Percentiles rank a stretch among this genome's conserved stretches.
Evolutionary conservation across 1,139 yeast genomes (phyloP).

Genomic region (Scheffersomyces cryptocercus): DNA sequence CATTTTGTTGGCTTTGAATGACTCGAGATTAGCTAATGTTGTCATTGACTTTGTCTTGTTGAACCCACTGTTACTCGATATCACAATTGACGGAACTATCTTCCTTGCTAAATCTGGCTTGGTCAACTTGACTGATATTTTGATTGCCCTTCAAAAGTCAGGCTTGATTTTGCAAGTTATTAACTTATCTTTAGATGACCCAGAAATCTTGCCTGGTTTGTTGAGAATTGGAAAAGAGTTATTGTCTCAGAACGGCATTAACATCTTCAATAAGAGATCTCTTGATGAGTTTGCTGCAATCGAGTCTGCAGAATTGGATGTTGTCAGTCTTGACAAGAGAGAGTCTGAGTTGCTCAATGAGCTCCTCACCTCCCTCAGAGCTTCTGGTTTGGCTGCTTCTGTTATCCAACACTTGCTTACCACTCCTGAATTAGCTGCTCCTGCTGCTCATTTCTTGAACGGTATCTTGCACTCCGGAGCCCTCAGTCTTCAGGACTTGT

Average conservation of each 20-base stretch:
- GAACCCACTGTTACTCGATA: slow-evolving; percentile 24
- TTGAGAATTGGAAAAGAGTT: slow-evolving; percentile 25
- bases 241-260: slow-evolving; percentile 21
- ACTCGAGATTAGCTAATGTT: slow-evolving; percentile 24
- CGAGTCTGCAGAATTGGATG: not conserved
- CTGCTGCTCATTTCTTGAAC: slow-evolving; percentile 28
- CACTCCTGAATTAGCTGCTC: slow-evolving; percentile 27
- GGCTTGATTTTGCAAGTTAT: slow-evolving; percentile 28
- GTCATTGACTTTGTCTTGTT: slow-evolving; percentile 28
- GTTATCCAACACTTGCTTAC: slow-evolving; percentile 28
- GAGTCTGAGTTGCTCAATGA: slow-evolving; percentile 25
- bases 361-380: slow-evolving; percentile 25
- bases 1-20: slow-evolving; percentile 21
- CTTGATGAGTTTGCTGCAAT: slow-evolving; percentile 1
- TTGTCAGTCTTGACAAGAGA: slow-evolving; percentile 16
- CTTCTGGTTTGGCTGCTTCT: slow-evolving; percentile 33
- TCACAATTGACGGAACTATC: slow-evolving; percentile 23
- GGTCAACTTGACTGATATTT: slow-evolving; percentile 25
- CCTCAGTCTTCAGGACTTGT: slow-evolving; percentile 20
- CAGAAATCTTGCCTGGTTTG: slow-evolving; percentile 31
- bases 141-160: slow-evolving; percentile 30
- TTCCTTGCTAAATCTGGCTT: slow-evolving; percentile 21
- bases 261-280: slow-evolving; percentile 12
- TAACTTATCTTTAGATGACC: slow-evolving; percentile 25
- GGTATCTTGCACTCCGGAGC: slow-evolving; percentile 26